Evolutionary conservation across 257 asterid genomes (phyloP), one percentile per base, ranked within the genome.

Genomic region (Solanum appendiculatum): DNA sequence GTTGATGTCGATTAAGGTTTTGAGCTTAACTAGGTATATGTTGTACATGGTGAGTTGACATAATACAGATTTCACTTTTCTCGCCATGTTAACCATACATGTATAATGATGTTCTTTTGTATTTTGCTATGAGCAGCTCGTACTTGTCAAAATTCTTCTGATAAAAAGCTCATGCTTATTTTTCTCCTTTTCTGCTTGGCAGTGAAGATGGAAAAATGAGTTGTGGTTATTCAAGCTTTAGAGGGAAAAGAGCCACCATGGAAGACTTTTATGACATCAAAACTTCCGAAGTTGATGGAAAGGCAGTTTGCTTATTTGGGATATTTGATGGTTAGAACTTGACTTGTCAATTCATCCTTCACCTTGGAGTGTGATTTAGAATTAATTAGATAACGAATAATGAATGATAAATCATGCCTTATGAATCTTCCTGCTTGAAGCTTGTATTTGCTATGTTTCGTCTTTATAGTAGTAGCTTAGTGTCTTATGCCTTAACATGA

Each of bases 231-330:
- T 93, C 99, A 86, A 97, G 99, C 89, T 97, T 94, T 88, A 93
- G 98, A 91, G 99, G 99, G 82, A 97, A 95, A 92, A 93, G 99
- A 90, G 94, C 95, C 66, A 96, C 90, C 94, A 96, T 97, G 99
- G 99, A 97, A 94, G 99, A 97, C 89, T 97, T 95, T 86, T 97
- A 91, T 88, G 99, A 95, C 91, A 94, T 93, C 75, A 96, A 96
- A 93, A 92, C 93, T 87, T 90, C 98, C 87, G 86, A 90, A 87
- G 88, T 96, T 89, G 96, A 92, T 87, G 99, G 95, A 68, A 87
- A 93, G 86, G 80, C 98, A 75, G 95, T 95, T 89, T 93, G 90
- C 90, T 93, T 97, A 89, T 97, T 97, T 73, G 99, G 99, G 86
- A 95, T 97, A 92, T 97, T 97, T 93, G 99, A 97, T 34, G 99